Evolutionary conservation across 2,329 filamentous ascomycete species (phyloP), one percentile per base, ranked within the genome.

Genomic region (Paracamarosporium sp.): DNA sequence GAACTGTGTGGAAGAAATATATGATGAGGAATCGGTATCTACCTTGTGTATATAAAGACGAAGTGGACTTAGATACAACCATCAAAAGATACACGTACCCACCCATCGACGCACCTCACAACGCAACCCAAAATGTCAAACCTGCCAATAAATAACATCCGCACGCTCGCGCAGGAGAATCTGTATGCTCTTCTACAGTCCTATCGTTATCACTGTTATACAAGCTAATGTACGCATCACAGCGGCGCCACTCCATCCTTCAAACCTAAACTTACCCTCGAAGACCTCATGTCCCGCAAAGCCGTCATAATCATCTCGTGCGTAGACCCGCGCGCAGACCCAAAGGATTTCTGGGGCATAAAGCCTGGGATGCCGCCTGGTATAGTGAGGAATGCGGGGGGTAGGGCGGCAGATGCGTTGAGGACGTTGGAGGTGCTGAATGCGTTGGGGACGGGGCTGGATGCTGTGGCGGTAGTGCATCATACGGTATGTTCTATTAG

Each of bases 321-420:
- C 45, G 30, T 24, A 4, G 45, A 47, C 20, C 45, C 45, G 28
- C 45, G 45, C 28, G 45, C 45, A 7, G 45, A 47, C 6, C 45
- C 45, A 2, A 47, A 47, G 30, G 45, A 47, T 30, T 47, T 35
- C 28, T 47, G 45, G 45, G 45, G 24, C 30, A 35, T 47, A 7
- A 5, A 12, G 20, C 28, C 45, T 5, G 24, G n/a, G 1, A 25
- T 17, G 12, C 28, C 25, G 9, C 45, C 45, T 4, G 45, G 28
- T 11, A 17, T 47, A 3, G 20, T 47, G 1, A 5, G 45, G 1
- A 47, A 47, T 11, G 45, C 45, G 3, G 45, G 45, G 12, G 45
- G 45, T 5, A 7, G 45, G 6, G 45, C 45, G 2, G 45, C 13
- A 8, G 45, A 47, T 12, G 45, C 45, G 5, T 11, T 47, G 28